Evolutionary conservation across 1,139 yeast genomes (phyloP).

Genomic region (Candida neerlandica): DNA sequence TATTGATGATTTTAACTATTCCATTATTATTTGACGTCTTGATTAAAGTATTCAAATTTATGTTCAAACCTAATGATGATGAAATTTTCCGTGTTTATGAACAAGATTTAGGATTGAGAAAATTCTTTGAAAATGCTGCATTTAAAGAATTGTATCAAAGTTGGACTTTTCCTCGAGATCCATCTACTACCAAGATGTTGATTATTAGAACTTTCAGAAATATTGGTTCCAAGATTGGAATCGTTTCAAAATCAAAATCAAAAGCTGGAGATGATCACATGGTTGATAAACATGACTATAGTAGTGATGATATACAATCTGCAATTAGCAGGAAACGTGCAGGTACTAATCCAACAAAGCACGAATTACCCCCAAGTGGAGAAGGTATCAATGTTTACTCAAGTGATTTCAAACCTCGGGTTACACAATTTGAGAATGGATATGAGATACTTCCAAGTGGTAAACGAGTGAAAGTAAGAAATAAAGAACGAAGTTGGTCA

Average conservation of each 20-base stretch:
- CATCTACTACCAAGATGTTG: slow-evolving; percentile 27
- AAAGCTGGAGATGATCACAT: slow-evolving; percentile 1
- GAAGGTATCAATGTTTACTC: slow-evolving; percentile 40
- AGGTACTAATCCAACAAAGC: slow-evolving; percentile 46
- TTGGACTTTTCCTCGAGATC: slow-evolving; percentile 66
- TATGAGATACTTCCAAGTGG: slow-evolving; percentile 74
- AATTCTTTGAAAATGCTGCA: slow-evolving; percentile 72
- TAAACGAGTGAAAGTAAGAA: slow-evolving; percentile 51
- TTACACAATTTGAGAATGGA: slow-evolving; percentile 29
- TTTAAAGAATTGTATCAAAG: slow-evolving; percentile 75
- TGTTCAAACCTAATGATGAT: slow-evolving; percentile 70
- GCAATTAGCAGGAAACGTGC: slow-evolving; percentile 51
- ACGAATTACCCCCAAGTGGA: slow-evolving; percentile 55
- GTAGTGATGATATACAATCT: slow-evolving; percentile 18
- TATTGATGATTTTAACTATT: slow-evolving; percentile 56
- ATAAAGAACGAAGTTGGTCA: slow-evolving; percentile 22
- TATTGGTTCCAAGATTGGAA: slow-evolving; percentile 11
- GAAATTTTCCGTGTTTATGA: slow-evolving; percentile 80
- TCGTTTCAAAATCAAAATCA: not conserved
- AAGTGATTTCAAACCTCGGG: slow-evolving; percentile 24
- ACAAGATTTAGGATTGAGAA: slow-evolving; percentile 65
- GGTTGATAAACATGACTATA: not conserved
- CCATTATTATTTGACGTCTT: slow-evolving; percentile 70
- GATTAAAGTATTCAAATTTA: slow-evolving; percentile 56
- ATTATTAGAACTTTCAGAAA: slow-evolving; percentile 17